phyloP scores from a whole-genome alignment of 2,329 filamentous ascomycete species.

The Aaosphaeria arxii region DNA sequence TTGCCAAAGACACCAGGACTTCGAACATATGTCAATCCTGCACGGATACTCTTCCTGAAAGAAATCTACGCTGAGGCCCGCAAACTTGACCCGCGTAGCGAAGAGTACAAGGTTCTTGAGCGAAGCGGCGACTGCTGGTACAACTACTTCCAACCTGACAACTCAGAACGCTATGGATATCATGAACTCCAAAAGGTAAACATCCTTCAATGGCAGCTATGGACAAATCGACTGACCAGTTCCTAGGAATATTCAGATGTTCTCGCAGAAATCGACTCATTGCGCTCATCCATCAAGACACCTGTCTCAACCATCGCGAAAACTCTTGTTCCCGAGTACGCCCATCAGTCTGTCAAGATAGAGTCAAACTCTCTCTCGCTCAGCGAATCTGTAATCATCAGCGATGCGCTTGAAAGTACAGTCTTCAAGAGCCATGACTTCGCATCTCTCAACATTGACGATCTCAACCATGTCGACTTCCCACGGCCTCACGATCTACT shows the following conservation, averaged over 20 bases:
- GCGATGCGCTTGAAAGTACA: slow-evolving; percentile 1
- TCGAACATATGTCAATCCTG: not conserved
- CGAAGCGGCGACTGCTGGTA: not conserved
- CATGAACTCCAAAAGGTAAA: slow-evolving; percentile 1
- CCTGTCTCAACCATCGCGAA: slow-evolving; percentile 1
- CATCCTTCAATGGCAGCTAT: not conserved
- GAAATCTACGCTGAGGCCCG: slow-evolving; percentile 1
- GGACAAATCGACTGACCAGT: not conserved
- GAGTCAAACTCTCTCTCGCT: slow-evolving; percentile 1
- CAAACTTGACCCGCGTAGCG: not conserved
- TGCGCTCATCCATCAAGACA: slow-evolving; percentile 1
- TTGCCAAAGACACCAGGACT: not conserved
- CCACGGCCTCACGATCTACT: slow-evolving; percentile 1
- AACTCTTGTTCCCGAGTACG: slow-evolving; percentile 1
- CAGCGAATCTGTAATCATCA: slow-evolving; percentile 1
- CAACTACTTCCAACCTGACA: not conserved
- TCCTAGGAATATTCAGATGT: not conserved
- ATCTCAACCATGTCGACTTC: not conserved
- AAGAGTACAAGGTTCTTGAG: not conserved
- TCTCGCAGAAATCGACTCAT: not conserved
- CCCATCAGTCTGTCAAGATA: slow-evolving; percentile 1
- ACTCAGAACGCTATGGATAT: slow-evolving; percentile 1
- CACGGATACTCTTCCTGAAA: not conserved
- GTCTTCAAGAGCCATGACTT: not conserved
- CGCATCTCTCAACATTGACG: not conserved